phyloP scores from a whole-genome alignment of 495 filamentous ascomycete genomes.

The Neurospora africana region DNA sequence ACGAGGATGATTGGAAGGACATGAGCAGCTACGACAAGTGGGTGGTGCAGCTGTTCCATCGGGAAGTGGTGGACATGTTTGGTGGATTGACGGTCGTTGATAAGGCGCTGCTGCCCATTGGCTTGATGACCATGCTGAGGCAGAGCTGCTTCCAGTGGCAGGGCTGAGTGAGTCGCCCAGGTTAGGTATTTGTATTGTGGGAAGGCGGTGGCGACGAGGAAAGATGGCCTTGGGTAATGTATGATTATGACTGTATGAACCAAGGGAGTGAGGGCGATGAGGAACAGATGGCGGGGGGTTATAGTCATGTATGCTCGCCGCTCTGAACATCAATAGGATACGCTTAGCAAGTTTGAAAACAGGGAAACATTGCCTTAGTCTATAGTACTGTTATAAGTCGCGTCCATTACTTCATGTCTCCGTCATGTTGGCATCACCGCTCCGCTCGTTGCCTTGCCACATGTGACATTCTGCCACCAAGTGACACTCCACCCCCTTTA shows the following conservation, averaged over 20 bases:
- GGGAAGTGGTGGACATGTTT: constrained; percentile 37
- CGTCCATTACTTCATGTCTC: background rate
- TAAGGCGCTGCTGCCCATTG: constrained; percentile 40
- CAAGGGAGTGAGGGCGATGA: background rate
- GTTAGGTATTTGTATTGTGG: background rate
- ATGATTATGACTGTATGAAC: background rate
- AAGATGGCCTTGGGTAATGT: background rate
- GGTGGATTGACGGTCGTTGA: constrained; percentile 44
- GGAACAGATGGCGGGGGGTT: background rate
- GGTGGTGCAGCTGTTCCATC: constrained; percentile 39
- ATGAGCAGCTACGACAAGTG: constrained; percentile 33
- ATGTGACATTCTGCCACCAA: background rate
- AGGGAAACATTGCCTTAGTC: background rate
- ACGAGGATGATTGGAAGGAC: constrained; percentile 5
- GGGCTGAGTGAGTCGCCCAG: constrained; percentile 6
- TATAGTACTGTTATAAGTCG: background rate
- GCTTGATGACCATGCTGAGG: constrained; percentile 39
- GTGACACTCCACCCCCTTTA: constrained; percentile 10
- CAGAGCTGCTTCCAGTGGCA: constrained; percentile 21
- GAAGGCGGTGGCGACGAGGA: background rate
- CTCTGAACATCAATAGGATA: background rate
- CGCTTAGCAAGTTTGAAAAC: background rate
- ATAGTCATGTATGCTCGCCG: background rate
- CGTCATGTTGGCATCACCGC: background rate
- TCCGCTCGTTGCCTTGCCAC: background rate